Conservation (phyloP, 164 flowering plant genomes). For the Amborella trichopoda region DNA sequence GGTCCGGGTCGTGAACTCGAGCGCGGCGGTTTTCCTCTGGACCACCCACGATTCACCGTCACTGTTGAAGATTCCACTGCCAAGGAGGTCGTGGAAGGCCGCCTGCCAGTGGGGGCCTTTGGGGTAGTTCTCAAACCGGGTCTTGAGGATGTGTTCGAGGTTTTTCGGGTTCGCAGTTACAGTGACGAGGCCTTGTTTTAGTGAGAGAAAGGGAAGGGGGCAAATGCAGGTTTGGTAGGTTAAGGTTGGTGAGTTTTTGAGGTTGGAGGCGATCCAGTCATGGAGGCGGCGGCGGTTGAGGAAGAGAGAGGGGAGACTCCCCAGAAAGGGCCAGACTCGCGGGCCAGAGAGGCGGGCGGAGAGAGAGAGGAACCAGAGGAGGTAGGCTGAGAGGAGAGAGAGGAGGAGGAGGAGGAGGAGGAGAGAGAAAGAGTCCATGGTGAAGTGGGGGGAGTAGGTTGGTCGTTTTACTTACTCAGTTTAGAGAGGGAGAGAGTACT, state of each 20-base stretch:
- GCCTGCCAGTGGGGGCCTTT: constrained; percentile 74
- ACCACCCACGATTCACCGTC: constrained; percentile 90
- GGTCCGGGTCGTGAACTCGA: constrained; percentile 89
- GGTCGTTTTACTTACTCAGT: no score
- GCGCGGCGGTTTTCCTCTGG: constrained; percentile 87
- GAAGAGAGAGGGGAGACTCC: constrained; percentile 50
- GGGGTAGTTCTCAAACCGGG: constrained; percentile 82
- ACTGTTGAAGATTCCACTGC: constrained; percentile 89
- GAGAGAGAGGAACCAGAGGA: constrained; percentile 52
- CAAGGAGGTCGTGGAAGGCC: constrained; percentile 76
- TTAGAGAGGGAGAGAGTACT: no score
- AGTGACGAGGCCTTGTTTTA: constrained; percentile 51
- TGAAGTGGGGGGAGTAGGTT: no score
- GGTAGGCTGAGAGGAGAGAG: constrained; percentile 33
- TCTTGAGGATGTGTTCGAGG: constrained; percentile 67
- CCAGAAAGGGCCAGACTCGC: constrained; percentile 50
- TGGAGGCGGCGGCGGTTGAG: constrained; percentile 52
- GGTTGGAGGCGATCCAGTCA: constrained; percentile 68
- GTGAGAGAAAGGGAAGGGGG: constrained; percentile 52
- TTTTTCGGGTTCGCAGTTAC: constrained; percentile 82
- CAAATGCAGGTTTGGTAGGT: constrained; percentile 72
- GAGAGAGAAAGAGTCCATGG: no score
- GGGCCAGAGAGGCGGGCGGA: constrained; percentile 56
- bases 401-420: no score
- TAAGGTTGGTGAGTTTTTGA: constrained; percentile 31